Base-by-base conservation (phyloP, 1,284 basidiomycete species). In the Pyrrhoderma noxium region DNA sequence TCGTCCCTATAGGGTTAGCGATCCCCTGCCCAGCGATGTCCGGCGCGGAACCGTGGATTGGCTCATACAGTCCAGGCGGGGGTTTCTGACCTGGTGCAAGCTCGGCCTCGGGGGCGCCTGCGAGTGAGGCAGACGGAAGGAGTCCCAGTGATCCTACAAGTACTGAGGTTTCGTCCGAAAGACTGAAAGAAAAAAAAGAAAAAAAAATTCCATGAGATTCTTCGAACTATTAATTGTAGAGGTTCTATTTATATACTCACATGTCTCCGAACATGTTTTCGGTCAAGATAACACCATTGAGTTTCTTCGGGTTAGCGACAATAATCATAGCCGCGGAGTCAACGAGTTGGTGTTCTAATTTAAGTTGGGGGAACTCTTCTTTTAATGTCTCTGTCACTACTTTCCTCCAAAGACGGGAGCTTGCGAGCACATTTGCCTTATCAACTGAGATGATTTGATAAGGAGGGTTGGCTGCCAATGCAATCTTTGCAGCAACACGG, bases 351-450 rank as follows among this genome's bases (percentile, higher is more conserved):
- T 99, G 95, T 64, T 93, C 86, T 47, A 94, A 69, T 60, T 79
- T 75, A 38, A 97, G 68, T 62, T 93, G 82, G 8, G 93, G 92
- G 69, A 88, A 96, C 67, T 97, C 93, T 36, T 77, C 77, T 53
- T 78, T 70, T 60, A 95, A 69, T 11, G 89, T 83, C 64, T 94
- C 89, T 2, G 79, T 86, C 50, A 95, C 93, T 25, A 90, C 87
- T 65, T 85, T 92, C 53, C 96, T 76, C 96, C 96, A 99, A 44
- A 99, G 73, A 45, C 96, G 77, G 38, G 91, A 95, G 61, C 85
- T 93, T 37, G 96, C 96, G 47, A 99, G 81, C 25, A 99, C 96
- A 67, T 99, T 99, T 52, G 96, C 96, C 72, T 99, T 99, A 77
- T 99, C 96, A 67, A 99, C 80, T 2, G 92, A 95, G 68, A 93